Percentiles rank a stretch among this genome's conserved stretches.
These are phyloP conservation scores for Fusarium sublunatum DNA, from an alignment of 2,329 filamentous ascomycete genomes.

Conservation along the genomic window DNA sequence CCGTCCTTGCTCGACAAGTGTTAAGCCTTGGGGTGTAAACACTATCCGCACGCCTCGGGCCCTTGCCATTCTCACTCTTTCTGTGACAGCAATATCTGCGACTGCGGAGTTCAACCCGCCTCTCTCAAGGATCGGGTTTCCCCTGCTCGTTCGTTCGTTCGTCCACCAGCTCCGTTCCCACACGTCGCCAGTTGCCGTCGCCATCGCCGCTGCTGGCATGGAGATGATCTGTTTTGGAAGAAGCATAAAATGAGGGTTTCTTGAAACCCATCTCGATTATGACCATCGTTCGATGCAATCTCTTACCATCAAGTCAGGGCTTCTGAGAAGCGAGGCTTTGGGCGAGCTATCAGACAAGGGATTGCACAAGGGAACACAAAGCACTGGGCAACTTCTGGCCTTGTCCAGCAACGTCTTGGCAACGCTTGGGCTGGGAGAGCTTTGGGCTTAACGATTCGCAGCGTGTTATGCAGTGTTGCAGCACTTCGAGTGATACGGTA, in stretches of 20 bases:
- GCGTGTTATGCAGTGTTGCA: constrained; percentile 22
- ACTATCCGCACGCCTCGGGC: constrained; percentile 3
- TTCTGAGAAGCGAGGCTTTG: constrained; percentile 16
- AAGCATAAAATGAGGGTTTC: constrained; percentile 31
- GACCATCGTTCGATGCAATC: constrained; percentile 37
- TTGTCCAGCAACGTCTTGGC: constrained; percentile 34
- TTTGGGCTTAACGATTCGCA: constrained; percentile 31
- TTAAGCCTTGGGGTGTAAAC: constrained; percentile 5
- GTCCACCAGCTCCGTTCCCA: constrained; percentile 25
- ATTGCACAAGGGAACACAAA: constrained; percentile 25
- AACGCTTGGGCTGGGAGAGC: constrained; percentile 35
- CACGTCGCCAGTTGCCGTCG: constrained; percentile 11
- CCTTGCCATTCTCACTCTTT: constrained; percentile 26
- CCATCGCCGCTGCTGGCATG: constrained; percentile 6
- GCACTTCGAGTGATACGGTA: constrained; percentile 26
- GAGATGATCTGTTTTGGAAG: constrained; percentile 25
- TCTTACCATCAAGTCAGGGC: constrained; percentile 28
- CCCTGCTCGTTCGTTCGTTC: constrained; percentile 13
- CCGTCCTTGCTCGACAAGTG: constrained; percentile 21
- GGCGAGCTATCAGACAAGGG: constrained; percentile 19
- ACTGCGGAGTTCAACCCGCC: constrained; percentile 30
- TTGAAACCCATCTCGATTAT: constrained; percentile 29
- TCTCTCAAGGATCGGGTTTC: constrained; percentile 29
- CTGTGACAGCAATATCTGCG: constrained; percentile 27
- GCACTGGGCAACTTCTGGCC: constrained; percentile 37